Conservation (phyloP, 2,329 filamentous ascomycete genomes). For the Xylaria sp. region DNA sequence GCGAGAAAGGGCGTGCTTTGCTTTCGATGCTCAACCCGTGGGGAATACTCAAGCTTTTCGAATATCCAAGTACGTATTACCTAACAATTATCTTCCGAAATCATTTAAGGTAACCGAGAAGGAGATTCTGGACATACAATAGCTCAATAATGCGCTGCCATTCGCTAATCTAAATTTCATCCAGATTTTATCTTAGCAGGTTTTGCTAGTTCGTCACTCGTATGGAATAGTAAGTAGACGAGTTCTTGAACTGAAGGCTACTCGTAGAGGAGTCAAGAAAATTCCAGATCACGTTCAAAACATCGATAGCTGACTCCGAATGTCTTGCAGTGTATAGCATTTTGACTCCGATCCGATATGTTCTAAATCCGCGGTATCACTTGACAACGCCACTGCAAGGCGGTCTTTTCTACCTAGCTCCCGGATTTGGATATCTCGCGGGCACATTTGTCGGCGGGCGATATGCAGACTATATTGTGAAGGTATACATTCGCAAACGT, state of each 20-base stretch:
- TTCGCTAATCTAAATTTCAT: conserved; percentile 18
- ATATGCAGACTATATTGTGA: conserved; percentile 54
- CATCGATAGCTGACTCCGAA: not conserved
- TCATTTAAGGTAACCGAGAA: not conserved
- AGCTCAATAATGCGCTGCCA: not conserved
- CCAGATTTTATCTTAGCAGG: conserved; percentile 66
- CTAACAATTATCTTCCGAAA: not conserved
- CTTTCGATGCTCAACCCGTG: conserved; percentile 74
- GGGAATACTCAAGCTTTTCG: conserved; percentile 70
- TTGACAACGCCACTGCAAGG: conserved; percentile 70
- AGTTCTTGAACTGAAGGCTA: not conserved
- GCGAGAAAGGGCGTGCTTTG: conserved; percentile 63
- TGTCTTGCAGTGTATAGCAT: conserved; percentile 58
- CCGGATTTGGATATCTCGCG: conserved; percentile 71
- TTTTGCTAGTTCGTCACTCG: conserved; percentile 69
- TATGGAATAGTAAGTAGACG: conserved; percentile 74
- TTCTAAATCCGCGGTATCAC: conserved; percentile 75
- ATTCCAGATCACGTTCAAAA: not conserved
- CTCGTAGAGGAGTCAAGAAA: not conserved
- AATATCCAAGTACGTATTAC: conserved; percentile 64
- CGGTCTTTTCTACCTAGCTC: conserved; percentile 75
- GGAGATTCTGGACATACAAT: not conserved
- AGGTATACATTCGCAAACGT: conserved; percentile 53
- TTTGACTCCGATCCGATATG: conserved; percentile 71
- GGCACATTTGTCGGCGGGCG: conserved; percentile 72